phyloP scores from a whole-genome alignment of 2,329 filamentous ascomycete species.

The Talaromyces sp. region DNA sequence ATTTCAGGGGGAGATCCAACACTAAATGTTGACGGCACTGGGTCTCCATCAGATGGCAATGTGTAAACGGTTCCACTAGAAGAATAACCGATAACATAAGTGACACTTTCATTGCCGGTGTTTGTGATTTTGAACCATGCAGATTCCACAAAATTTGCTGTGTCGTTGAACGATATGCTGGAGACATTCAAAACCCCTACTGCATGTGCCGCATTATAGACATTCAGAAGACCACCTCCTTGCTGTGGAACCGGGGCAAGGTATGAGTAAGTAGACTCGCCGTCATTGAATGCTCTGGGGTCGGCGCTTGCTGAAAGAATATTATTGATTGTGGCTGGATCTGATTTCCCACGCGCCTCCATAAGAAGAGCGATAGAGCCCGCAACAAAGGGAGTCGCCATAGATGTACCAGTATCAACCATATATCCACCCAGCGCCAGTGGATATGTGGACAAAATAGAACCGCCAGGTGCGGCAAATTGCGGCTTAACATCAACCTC shows the following conservation, averaged over 20 bases:
- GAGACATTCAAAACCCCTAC: constrained; percentile 54
- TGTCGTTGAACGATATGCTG: constrained; percentile 64
- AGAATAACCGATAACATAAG: constrained; percentile 54
- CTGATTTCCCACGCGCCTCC: constrained; percentile 28
- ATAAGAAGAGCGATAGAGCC: constrained; percentile 40
- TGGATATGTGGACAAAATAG: constrained; percentile 58
- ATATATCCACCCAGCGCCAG: constrained; percentile 46
- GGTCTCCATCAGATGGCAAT: constrained; percentile 25
- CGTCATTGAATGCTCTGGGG: constrained; percentile 30
- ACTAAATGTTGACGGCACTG: constrained; percentile 10
- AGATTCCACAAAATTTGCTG: constrained; percentile 51
- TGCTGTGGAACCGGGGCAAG: constrained; percentile 56
- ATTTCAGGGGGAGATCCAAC: constrained; percentile 15
- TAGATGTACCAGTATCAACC: constrained; percentile 56
- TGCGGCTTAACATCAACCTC: constrained; percentile 16
- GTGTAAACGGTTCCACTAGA: constrained; percentile 55
- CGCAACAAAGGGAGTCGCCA: constrained; percentile 58
- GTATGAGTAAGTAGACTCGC: constrained; percentile 26
- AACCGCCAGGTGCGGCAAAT: constrained; percentile 21
- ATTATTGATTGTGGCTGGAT: constrained; percentile 26
- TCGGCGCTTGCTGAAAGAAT: constrained; percentile 25
- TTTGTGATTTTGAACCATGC: constrained; percentile 58
- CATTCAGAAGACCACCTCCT: constrained; percentile 59
- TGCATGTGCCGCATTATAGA: constrained; percentile 56
- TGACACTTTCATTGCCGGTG: constrained; percentile 47